Evolutionary conservation across 2,329 filamentous ascomycete species (phyloP).

Genomic region (Fusarium odoratissimum): DNA sequence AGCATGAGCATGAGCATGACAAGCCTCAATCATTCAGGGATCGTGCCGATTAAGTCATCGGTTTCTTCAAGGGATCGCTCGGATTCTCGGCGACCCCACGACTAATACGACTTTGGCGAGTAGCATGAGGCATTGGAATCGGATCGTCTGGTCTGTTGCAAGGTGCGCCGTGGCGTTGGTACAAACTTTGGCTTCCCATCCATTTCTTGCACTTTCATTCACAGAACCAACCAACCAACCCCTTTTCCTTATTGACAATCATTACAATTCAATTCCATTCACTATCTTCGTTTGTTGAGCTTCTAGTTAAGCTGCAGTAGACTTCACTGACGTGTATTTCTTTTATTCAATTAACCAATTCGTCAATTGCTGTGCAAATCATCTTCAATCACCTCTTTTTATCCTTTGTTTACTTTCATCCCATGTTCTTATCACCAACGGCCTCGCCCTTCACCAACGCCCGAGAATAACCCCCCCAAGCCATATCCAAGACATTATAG

Average conservation of each 20-base stretch:
- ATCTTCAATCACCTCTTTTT: constrained; percentile 6
- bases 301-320: constrained; percentile 1
- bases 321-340: background rate
- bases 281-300: background rate
- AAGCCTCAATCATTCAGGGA: constrained; percentile 15
- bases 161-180: constrained; percentile 31
- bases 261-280: constrained; percentile 25
- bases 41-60: constrained; percentile 29
- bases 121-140: constrained; percentile 18
- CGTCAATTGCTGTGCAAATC: background rate
- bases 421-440: constrained; percentile 1
- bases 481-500: constrained; percentile 32
- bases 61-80: constrained; percentile 25
- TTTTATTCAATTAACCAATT: background rate
- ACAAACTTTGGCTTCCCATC: constrained; percentile 31
- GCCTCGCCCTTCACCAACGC: constrained; percentile 13
- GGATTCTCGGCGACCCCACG: constrained; percentile 38
- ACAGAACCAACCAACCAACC: constrained; percentile 22
- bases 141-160: constrained; percentile 33
- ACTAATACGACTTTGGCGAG: background rate
- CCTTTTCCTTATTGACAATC: constrained; percentile 27
- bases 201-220: constrained; percentile 24
- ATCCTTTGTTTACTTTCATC: constrained; percentile 33
- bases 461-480: background rate
- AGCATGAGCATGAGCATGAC: constrained; percentile 22